Percentiles rank a stretch among this genome's conserved stretches.
These are phyloP conservation scores for Coemansia interrupta DNA, from an alignment of 192 early-diverging fungal genomes.

Conservation along the genomic window DNA sequence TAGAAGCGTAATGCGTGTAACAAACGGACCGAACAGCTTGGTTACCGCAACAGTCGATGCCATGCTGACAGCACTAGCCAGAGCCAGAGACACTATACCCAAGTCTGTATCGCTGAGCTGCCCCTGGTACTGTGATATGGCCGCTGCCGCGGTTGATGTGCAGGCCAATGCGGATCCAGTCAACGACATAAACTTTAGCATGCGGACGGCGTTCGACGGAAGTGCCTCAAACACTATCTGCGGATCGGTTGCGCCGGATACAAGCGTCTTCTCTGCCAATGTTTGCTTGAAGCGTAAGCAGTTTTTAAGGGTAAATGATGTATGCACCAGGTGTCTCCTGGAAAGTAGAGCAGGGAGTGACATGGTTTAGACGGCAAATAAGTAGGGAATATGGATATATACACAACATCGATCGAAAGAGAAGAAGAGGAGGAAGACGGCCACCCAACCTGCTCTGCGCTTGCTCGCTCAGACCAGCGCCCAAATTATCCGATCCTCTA, in stretches of 20 bases:
- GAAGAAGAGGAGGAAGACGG: no score
- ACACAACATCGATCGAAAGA: no score
- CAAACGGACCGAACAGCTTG: slow-evolving; percentile 45
- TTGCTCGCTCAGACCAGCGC: no score
- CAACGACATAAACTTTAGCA: slow-evolving; percentile 54
- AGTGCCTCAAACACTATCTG: slow-evolving; percentile 32
- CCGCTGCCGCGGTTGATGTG: slow-evolving; percentile 26
- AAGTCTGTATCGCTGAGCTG: slow-evolving; percentile 26
- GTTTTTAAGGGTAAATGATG: background rate
- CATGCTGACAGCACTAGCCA: slow-evolving; percentile 39
- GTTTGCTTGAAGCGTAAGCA: slow-evolving; percentile 4
- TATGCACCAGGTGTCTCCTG: no score
- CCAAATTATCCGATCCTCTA: no score
- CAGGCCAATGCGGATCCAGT: slow-evolving; percentile 30
- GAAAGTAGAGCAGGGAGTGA: no score
- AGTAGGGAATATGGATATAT: no score
- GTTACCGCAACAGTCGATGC: slow-evolving; percentile 35
- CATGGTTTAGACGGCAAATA: no score
- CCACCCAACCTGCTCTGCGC: no score
- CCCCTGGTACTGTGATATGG: slow-evolving; percentile 16
- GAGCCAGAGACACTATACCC: slow-evolving; percentile 13
- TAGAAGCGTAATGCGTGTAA: slow-evolving; percentile 35
- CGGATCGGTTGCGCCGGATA: background rate
- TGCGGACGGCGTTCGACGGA: slow-evolving; percentile 34
- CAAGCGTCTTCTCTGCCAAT: background rate